Base-by-base conservation (phyloP, 1,284 basidiomycete genomes). In the Sphaerobolus stellatus region DNA sequence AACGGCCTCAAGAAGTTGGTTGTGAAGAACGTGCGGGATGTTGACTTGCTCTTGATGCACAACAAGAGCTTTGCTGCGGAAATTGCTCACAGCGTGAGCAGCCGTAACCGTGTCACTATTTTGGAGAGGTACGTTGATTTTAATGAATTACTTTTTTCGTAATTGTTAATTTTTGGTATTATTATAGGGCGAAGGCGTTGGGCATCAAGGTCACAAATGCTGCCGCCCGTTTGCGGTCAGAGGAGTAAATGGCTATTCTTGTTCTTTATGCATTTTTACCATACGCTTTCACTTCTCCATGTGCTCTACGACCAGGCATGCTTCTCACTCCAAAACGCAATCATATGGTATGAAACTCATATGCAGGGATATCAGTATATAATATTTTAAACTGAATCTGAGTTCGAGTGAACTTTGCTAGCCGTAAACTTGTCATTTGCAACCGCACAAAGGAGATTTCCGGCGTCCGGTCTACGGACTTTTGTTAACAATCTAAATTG, bases 11-110 rank as follows among this genome's bases (percentile, higher is more conserved):
- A 94, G 79, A 95, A 94, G 75, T 87, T 97, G 78, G 76, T 96
- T 61, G 91, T 98, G 67, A 88, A 83, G 82, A 98, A 97, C 76
- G 81, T 90, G 56, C 82, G 86, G 71, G 94, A 98, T 73, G 76
- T 98, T 62, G 93, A 98, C 68, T 83, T 98, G 64, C 86, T 98
- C 59, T 78, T 98, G 56, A 95, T 98, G 94, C 95, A 99, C 86
- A 97, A 95, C 86, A 92, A 92, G 81, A 90, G 81, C 68, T 99
- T 91, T 73, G 90, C 95, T 58, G 97, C 95, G 59, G 92, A 95
- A 75, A 93, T 99, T 68, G 97, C 97, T 56, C 95, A 98, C 83
- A 92, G 88, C 71, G 95, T 99, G 66, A 92, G 89, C 78, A 92
- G 90, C 80, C 90, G 94, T 74, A 98, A 99, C 85, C 92, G 97